Base-by-base conservation (phyloP, 2,329 filamentous ascomycete species). In the Graphilbum ipis-grandicollis region DNA sequence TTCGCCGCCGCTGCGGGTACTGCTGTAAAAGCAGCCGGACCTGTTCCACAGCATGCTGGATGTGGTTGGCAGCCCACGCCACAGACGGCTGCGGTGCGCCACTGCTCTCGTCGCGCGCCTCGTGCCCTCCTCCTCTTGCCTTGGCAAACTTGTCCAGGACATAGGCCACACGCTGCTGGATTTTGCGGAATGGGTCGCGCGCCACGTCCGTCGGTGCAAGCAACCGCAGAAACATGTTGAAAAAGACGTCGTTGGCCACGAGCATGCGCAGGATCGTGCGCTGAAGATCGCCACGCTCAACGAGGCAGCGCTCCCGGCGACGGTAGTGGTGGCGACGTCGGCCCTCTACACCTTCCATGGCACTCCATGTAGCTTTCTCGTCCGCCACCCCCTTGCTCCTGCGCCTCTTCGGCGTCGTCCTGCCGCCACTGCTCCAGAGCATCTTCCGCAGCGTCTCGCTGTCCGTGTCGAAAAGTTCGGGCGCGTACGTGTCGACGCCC, bases 221-320 rank as follows among this genome's bases (percentile, higher is more conserved):
- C 9, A 59, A 52, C 14, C 58, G 57, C 33, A 61, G 55, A 40
- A 72, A 65, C 52, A 68, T 64, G 36, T 64, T 54, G 47, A 71
- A 68, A 51, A 72, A 63, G 30, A 63, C 59, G 47, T 67, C 57
- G 45, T 70, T 69, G 42, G 62, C 57, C 18, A 71, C 53, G 14
- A 72, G 55, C 52, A 72, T 67, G 36, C 62, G 62, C 42, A 67
- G 62, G 13, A 73, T 48, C 3, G 66, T 68, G 32, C 56, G 54
- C 43, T 66, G 63, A 1, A 71, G 53, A 40, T 71, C 65, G 35
- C 56, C 53, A 9, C 55, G 54, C 40, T 58, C 57, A 35, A 64
- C 46, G 9, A 59, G 49, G n/a, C 52, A 33, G 21, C 41, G 39
- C 9, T 7, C 4, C 17, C 22, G 21, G 29, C 18, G 29, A 15